phyloP scores from a whole-genome alignment of 805 yeast genomes.

The Suhomyces faveliae region DNA sequence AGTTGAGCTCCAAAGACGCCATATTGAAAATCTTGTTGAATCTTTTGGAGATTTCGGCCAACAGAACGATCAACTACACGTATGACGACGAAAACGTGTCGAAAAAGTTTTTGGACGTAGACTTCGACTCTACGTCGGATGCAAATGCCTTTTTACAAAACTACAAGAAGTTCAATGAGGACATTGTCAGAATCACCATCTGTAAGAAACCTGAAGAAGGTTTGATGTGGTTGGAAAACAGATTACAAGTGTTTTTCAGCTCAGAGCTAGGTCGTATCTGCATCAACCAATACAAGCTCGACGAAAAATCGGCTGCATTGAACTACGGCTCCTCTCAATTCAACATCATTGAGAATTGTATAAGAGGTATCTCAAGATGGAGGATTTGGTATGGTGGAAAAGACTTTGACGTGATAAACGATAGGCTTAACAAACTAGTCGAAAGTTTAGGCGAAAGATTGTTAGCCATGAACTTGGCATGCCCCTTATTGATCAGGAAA shows the following conservation, averaged over 20 bases:
- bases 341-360: conserved; percentile 81
- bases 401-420: conserved; percentile 52
- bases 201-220: conserved; percentile 85
- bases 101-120: conserved; percentile 69
- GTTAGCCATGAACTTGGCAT: conserved; percentile 69
- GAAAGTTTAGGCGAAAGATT: conserved; percentile 73
- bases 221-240: conserved; percentile 72
- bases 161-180: conserved; percentile 83
- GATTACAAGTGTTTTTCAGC: conserved; percentile 71
- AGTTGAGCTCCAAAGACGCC: conserved; percentile 55
- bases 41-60: conserved; percentile 72
- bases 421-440: conserved; percentile 51
- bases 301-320: conserved; percentile 63
- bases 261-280: conserved; percentile 67
- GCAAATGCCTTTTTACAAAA: conserved; percentile 71
- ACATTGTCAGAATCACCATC: conserved; percentile 81
- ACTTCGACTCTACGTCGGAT: conserved; percentile 86
- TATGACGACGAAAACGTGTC: conserved; percentile 65
- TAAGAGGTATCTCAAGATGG: conserved; percentile 95
- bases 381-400: conserved; percentile 78
- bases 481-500: conserved; percentile 78
- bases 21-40: conserved; percentile 60
- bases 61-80: conserved; percentile 71
- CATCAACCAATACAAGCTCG: conserved; percentile 52
- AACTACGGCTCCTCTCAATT: conserved; percentile 79